A percentile compares a stretch with the other conserved stretches of the same genome.
These are phyloP conservation scores for Coelastrella sp. DNA, from an alignment of 139 green algal genomes.

Conservation along the genomic window DNA sequence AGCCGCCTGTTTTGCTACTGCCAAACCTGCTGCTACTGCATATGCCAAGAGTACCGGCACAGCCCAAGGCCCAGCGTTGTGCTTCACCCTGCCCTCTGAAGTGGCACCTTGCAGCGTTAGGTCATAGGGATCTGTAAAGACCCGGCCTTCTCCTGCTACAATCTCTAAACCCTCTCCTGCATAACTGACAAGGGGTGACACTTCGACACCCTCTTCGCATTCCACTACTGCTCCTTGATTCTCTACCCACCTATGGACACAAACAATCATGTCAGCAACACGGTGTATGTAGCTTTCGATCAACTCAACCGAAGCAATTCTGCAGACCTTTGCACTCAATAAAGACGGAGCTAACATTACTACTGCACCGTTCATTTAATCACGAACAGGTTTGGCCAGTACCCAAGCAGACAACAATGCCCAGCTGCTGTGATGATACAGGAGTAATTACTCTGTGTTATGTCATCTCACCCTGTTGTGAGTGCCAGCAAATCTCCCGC, in stretches of 20 bases:
- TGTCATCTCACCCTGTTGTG: slow-evolving; percentile 46
- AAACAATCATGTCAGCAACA: not conserved
- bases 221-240: slow-evolving; percentile 56
- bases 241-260: slow-evolving; percentile 60
- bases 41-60: slow-evolving; percentile 10
- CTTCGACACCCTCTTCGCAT: slow-evolving; percentile 62
- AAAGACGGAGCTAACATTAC: no score
- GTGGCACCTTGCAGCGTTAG: slow-evolving; percentile 34
- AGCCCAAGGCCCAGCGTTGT: slow-evolving; percentile 30
- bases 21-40: slow-evolving; percentile 4
- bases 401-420: no score
- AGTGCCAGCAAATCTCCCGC: slow-evolving; percentile 69
- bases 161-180: slow-evolving; percentile 69
- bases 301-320: no score
- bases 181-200: slow-evolving; percentile 74
- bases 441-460: no score
- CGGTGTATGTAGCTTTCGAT: not conserved
- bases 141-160: not conserved
- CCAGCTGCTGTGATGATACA: no score
- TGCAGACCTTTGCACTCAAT: no score
- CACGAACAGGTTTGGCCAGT: no score
- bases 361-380: no score
- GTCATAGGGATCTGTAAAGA: slow-evolving; percentile 42
- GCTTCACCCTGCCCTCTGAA: not conserved
- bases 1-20: slow-evolving; percentile 3